A percentile compares a stretch with the other conserved stretches of the same genome.
Conservation (phyloP, 2,329 filamentous ascomycete genomes). For the Apiospora malaysiana region DNA sequence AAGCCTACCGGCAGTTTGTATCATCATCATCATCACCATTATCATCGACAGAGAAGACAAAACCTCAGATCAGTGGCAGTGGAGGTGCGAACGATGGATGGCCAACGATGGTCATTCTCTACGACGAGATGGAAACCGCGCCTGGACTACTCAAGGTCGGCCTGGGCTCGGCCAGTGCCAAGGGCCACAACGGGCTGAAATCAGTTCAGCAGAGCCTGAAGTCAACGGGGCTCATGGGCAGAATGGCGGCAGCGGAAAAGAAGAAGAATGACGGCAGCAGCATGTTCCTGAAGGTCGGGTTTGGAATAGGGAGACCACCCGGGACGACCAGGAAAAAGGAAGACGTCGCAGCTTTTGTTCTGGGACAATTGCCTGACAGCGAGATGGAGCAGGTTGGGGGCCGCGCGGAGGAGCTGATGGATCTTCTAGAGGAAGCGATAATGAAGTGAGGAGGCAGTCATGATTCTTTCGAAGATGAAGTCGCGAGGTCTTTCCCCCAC, state of each 20-base stretch:
- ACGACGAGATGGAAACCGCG: slow-evolving; percentile 25
- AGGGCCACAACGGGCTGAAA: slow-evolving; percentile 25
- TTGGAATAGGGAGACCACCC: slow-evolving; percentile 23
- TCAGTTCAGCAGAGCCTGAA: slow-evolving; percentile 25
- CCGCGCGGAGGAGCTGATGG: slow-evolving; percentile 1
- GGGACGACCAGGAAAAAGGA: slow-evolving; percentile 19
- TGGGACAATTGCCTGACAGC: slow-evolving; percentile 11
- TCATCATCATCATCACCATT: background rate
- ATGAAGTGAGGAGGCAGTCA: background rate
- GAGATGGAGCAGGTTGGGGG: slow-evolving; percentile 7
- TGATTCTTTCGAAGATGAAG: background rate
- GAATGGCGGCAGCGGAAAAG: background rate
- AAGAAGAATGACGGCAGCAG: background rate
- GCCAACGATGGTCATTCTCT: slow-evolving; percentile 23
- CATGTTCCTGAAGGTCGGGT: slow-evolving; percentile 22
- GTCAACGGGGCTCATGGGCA: slow-evolving; percentile 18
- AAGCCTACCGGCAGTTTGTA: slow-evolving; percentile 22
- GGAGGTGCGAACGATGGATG: background rate
- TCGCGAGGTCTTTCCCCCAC: background rate
- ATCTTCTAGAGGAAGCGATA: slow-evolving; percentile 18
- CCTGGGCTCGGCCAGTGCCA: slow-evolving; percentile 22
- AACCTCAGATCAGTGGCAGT: background rate
- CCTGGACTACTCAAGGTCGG: slow-evolving; percentile 22
- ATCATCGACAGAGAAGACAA: background rate
- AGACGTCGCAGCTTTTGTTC: slow-evolving; percentile 22